Evolutionary conservation across 2,329 filamentous ascomycete species (phyloP).

Genomic region (Graphiopsis chlorocephala): DNA sequence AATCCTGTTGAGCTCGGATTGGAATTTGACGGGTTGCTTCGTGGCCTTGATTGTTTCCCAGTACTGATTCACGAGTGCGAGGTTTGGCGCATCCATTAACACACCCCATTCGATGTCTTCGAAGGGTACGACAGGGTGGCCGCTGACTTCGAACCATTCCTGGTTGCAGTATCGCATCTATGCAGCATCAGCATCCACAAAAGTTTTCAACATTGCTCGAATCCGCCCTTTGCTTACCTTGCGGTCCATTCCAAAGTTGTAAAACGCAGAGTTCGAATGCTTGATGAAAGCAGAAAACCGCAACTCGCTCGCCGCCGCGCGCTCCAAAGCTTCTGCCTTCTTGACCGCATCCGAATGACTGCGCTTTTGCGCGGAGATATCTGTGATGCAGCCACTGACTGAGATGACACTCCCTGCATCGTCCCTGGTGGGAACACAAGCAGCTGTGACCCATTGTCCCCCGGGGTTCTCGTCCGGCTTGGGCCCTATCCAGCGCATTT

Average conservation of each 20-base stretch:
- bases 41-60: conserved; percentile 15
- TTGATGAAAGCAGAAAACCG: conserved; percentile 25
- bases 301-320: conserved; percentile 38
- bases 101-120: conserved; percentile 45
- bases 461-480: conserved; percentile 16
- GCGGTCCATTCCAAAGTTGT: neutral
- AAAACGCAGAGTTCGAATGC: conserved; percentile 32
- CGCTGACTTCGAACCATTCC: conserved; percentile 49
- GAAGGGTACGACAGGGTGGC: conserved; percentile 38
- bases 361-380: conserved; percentile 27
- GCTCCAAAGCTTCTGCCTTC: conserved; percentile 40
- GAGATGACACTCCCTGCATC: conserved; percentile 19
- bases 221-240: neutral
- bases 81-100: conserved; percentile 11
- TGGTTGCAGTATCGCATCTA: conserved; percentile 45
- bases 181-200: conserved; percentile 10
- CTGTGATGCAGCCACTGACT: conserved; percentile 27
- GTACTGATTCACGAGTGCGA: conserved; percentile 8
- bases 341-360: conserved; percentile 37
- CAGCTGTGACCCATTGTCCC: conserved; percentile 26
- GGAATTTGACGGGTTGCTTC: conserved; percentile 40
- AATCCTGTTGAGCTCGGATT: conserved; percentile 37
- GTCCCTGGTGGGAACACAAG: conserved; percentile 22
- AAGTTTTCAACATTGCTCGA: neutral
- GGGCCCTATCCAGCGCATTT: conserved; percentile 14